Evolutionary conservation across 192 early-diverging fungal genomes (phyloP), one percentile per base, ranked within the genome.

Genomic region (Backusella tarrabulga): DNA sequence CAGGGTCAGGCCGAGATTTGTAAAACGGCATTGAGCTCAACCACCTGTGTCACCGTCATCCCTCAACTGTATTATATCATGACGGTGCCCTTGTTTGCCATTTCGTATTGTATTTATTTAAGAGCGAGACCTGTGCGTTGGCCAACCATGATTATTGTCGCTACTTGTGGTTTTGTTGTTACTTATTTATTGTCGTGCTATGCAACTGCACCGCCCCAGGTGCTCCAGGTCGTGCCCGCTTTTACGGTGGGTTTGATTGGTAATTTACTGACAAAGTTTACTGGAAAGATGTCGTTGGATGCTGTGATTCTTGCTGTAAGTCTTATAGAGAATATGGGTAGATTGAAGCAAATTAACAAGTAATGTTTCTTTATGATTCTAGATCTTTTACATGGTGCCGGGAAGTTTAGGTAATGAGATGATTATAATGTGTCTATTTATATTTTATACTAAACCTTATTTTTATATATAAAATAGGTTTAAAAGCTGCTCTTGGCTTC

Each of bases 201-300:
- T 68, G 80, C 77, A 72, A 79, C 83, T 1, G 87, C 87, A 8
- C 76, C 90, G 32, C 77, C 83, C 11, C 88, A 91, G 19, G 81
- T 93, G 3, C 80, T 87, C 0, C 93, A 91, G 0, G 92, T 91
- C 4, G 81, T 95, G n/a, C 87, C 94, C 0, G 83, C 93, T 4
- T 92, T 96, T 80, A 88, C 88, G 4, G 92, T 98, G 79, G 96
- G 95, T 0, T 78, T 97, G 52, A 78, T 88, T 36, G 88, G 90
- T 42, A 96, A 98, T 80, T 50, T 95, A 17, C 88, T 94, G 77
- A 91, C 94, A 6, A 87, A 92, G 21, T 77, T 95, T 34, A 91
- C 91, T 15, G 85, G 89, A 76, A 79, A 87, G 42, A 87, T 93
- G 44, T 93, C 93, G 6, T 90, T 98, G 81, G 94, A 93, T 69